These are phyloP conservation scores for Byssochlamys sp. DNA, from an alignment of 2,329 filamentous ascomycete genomes.

Conservation along the genomic window DNA sequence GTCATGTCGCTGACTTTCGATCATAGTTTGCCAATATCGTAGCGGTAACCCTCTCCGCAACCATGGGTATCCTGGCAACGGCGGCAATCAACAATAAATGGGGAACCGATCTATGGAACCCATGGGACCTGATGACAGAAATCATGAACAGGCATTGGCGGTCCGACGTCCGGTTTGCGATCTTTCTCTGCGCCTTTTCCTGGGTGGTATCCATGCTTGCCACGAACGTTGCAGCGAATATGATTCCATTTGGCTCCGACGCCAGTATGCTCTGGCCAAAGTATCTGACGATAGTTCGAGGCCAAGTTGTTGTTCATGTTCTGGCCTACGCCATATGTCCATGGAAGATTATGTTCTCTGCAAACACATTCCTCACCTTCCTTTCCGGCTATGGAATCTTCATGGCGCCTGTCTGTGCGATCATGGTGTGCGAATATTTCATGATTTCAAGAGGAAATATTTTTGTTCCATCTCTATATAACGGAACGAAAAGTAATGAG, in stretches of 20 bases:
- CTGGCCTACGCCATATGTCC: slow-evolving; percentile 49
- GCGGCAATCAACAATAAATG: slow-evolving; percentile 36
- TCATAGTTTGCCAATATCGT: slow-evolving; percentile 31
- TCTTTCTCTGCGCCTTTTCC: slow-evolving; percentile 30
- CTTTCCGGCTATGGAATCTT: slow-evolving; percentile 55
- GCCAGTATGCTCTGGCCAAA: slow-evolving; percentile 37
- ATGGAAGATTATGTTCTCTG: slow-evolving; percentile 52
- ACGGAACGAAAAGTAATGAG: slow-evolving; percentile 14
- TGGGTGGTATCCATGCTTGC: slow-evolving; percentile 27
- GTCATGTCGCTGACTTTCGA: background rate
- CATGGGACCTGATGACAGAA: slow-evolving; percentile 21
- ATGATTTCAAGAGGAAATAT: slow-evolving; percentile 10
- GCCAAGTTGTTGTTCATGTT: slow-evolving; percentile 42
- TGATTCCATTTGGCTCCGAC: slow-evolving; percentile 28
- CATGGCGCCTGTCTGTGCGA: slow-evolving; percentile 49
- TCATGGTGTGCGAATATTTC: slow-evolving; percentile 41
- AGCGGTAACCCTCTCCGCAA: slow-evolving; percentile 32
- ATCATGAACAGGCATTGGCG: slow-evolving; percentile 25
- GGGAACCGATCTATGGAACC: slow-evolving; percentile 26
- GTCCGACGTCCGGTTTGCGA: slow-evolving; percentile 26
- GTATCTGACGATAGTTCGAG: slow-evolving; percentile 46
- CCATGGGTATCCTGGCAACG: slow-evolving; percentile 37
- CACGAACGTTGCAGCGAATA: slow-evolving; percentile 31
- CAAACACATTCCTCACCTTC: slow-evolving; percentile 48
- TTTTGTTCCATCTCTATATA: slow-evolving; percentile 22